A percentile compares a stretch with the other conserved stretches of the same genome.
Conservation (phyloP, 2,329 filamentous ascomycete genomes). For the Triangularia verruculosa region DNA sequence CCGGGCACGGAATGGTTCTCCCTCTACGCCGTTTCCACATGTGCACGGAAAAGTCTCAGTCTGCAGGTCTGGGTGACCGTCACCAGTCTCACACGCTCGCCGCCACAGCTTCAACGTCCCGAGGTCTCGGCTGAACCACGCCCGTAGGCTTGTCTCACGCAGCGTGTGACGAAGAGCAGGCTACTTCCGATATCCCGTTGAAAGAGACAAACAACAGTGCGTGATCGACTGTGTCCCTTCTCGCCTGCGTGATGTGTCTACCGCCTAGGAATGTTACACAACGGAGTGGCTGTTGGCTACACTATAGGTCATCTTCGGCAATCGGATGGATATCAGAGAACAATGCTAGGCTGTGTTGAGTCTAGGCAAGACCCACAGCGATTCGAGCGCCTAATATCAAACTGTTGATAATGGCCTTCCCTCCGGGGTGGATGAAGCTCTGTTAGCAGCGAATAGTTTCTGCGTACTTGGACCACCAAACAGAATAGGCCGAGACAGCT, state of each 20-base stretch:
- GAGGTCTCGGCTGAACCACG: not conserved
- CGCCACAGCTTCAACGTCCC: not conserved
- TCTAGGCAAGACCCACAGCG: not conserved
- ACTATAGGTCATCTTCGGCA: too few relatives aligned
- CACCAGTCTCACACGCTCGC: not conserved
- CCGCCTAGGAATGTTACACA: not conserved
- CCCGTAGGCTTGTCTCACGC: not conserved
- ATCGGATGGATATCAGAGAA: conserved; percentile 12
- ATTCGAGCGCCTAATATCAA: conserved; percentile 15
- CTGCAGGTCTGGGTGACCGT: not conserved
- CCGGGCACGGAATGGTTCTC: not conserved
- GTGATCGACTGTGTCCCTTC: not conserved
- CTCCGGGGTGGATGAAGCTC: not conserved
- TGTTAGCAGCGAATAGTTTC: not conserved
- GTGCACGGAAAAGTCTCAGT: not conserved
- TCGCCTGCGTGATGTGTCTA: not conserved
- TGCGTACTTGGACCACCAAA: not conserved
- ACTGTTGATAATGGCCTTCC: conserved; percentile 2
- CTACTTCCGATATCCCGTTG: not conserved
- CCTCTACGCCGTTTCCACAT: not conserved
- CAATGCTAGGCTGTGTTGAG: not conserved
- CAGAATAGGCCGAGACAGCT: not conserved
- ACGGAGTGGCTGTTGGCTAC: too few relatives aligned
- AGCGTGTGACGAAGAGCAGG: not conserved
- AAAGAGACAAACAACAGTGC: not conserved